These are phyloP conservation scores for Neofusicoccum cordaticola DNA, from an alignment of 2,329 filamentous ascomycete species.

Conservation along the genomic window DNA sequence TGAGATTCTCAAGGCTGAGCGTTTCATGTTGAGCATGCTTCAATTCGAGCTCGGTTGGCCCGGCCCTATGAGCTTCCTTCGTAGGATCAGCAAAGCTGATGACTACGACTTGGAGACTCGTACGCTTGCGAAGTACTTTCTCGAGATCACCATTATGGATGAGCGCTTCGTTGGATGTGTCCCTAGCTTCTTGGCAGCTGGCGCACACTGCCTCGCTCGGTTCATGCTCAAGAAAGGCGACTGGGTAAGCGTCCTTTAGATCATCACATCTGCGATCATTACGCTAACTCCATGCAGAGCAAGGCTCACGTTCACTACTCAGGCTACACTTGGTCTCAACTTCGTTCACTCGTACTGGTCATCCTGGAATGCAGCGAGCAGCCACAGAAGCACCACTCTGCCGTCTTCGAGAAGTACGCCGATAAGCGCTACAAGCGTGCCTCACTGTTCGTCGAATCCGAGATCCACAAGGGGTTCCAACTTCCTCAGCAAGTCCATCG, in stretches of 20 bases:
- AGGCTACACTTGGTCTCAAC: slow-evolving; percentile 83
- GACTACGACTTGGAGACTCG: slow-evolving; percentile 95
- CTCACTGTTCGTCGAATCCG: slow-evolving; percentile 73
- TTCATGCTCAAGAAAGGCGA: slow-evolving; percentile 86
- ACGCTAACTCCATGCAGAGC: slow-evolving; percentile 56
- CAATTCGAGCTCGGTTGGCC: slow-evolving; percentile 95
- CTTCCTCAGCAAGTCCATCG: slow-evolving; percentile 41
- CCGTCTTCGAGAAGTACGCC: slow-evolving; percentile 89
- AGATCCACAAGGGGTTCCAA: slow-evolving; percentile 62
- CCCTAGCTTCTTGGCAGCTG: slow-evolving; percentile 86
- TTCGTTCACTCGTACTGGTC: slow-evolving; percentile 72
- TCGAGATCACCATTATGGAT: slow-evolving; percentile 96
- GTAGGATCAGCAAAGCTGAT: slow-evolving; percentile 96
- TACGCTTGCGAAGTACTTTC: slow-evolving; percentile 94
- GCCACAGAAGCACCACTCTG: slow-evolving; percentile 75
- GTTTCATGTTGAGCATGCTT: slow-evolving; percentile 97
- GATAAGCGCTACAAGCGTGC: slow-evolving; percentile 85
- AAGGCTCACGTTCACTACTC: slow-evolving; percentile 87
- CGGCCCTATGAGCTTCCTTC: slow-evolving; percentile 97
- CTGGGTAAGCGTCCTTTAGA: slow-evolving; percentile 66
- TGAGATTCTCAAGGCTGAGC: slow-evolving; percentile 94
- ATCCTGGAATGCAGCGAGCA: slow-evolving; percentile 86
- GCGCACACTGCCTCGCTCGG: slow-evolving; percentile 86
- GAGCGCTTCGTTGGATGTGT: slow-evolving; percentile 91
- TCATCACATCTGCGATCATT: background rate